Base-by-base conservation (phyloP, 345 rosid species). In the Pistacia atlantica region DNA sequence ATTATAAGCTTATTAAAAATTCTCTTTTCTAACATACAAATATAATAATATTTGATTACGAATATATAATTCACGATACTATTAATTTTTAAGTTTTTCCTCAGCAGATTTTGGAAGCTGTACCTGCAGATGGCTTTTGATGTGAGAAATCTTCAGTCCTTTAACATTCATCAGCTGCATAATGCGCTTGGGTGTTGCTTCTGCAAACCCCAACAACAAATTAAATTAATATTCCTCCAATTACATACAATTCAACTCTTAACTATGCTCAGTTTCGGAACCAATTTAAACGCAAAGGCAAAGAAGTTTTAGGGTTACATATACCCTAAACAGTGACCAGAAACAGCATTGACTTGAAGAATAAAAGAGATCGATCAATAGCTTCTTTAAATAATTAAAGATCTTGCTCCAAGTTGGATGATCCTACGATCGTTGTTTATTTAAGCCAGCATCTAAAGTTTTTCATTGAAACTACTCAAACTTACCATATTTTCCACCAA, bases 51-150 rank as follows among this genome's bases (percentile, higher is more conserved):
- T 42, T 42, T 42, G 46, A 42, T 42, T 31, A 31, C 2, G 2
- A 1, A 31, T 8, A 38, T 38, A 38, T 38, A 4, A 38, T 38
- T 38, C 42, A 38, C 42, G 42, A 38, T 6, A 38, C 2, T 42
- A 42, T 42, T 42, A 42, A 42, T 42, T 42, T 42, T 42, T 5
- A 5, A 7, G 0, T 7, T 42, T 14, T 63, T 35, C 4, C 33
- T 66, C 3, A 18, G 16, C 11, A 28, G 59, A 68, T 51, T 68
- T 7, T 38, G 45, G 11, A 22, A 20, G 20, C 5, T 35, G 49
- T 78, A 87, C 90, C 90, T 87, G 88, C 45, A 87, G 88, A 81
- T 87, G 90, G 78, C 90, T 87, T 75, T 87, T 87, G 72, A 87
- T 74, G 68, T 87, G 90, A 76, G 82, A 83, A 76, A 87, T 85